These are phyloP conservation scores for Hypoxylon sp. DNA, from an alignment of 2,329 filamentous ascomycete species.

Conservation along the genomic window DNA sequence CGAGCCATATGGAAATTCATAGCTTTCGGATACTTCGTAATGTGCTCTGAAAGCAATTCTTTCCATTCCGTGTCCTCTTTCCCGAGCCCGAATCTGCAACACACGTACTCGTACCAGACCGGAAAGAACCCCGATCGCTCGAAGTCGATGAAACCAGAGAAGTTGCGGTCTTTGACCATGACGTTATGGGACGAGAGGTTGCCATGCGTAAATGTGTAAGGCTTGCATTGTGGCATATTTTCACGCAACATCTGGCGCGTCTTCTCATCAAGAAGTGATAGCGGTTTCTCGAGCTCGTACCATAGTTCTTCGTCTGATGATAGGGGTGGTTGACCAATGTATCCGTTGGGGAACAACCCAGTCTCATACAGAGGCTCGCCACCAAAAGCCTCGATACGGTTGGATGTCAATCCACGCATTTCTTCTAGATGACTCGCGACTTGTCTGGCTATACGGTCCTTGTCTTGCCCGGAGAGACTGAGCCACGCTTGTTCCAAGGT, in stretches of 20 bases:
- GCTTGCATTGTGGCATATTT: conserved; percentile 8
- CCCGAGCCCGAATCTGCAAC: background rate
- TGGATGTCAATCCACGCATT: background rate
- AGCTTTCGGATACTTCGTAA: conserved; percentile 11
- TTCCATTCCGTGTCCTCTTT: conserved; percentile 14
- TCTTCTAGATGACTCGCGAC: background rate
- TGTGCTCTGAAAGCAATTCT: conserved; percentile 2
- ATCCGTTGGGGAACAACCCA: background rate
- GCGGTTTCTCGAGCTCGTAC: background rate
- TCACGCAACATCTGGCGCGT: background rate
- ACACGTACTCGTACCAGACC: conserved; percentile 16
- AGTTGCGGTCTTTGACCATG: conserved; percentile 15
- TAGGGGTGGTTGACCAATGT: background rate
- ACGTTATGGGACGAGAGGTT: conserved; percentile 10
- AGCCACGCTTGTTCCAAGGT: conserved; percentile 5
- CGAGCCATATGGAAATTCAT: conserved; percentile 11
- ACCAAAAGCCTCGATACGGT: conserved; percentile 7
- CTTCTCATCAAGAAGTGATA: background rate
- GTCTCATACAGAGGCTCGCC: background rate
- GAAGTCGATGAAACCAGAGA: conserved; percentile 23
- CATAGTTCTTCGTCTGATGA: conserved; percentile 16
- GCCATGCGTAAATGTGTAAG: conserved; percentile 19
- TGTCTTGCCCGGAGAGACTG: background rate
- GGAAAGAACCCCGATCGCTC: conserved; percentile 15
- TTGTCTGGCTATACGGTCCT: conserved; percentile 9